Evolutionary conservation across 2,329 filamentous ascomycete genomes (phyloP), one percentile per base, ranked within the genome.

Genomic region (Colletotrichum sp.): DNA sequence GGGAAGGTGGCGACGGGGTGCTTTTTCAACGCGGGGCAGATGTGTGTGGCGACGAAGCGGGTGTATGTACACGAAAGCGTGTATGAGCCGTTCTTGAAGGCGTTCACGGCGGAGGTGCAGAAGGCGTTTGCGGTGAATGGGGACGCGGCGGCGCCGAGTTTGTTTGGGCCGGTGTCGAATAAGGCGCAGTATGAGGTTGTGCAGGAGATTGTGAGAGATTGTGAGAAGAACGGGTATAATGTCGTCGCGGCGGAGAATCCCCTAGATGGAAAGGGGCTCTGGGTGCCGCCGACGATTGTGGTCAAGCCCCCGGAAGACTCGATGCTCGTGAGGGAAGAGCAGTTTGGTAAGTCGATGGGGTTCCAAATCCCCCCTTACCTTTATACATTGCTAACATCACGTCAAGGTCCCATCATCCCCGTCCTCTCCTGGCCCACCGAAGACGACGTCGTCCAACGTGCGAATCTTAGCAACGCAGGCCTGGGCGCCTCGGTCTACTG

Each of bases 111-210:
- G 11, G 75, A 71, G 13, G 68, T 75, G 2, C 36, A 64, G 9
- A 52, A 62, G 16, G 55, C 49, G 1, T 70, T 44, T 36, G 15
- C 63, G 8, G 57, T 71, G 19, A 64, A 29, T 15, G 49, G 62
- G 4, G 59, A 75, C 34, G 68, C 68, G 5, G 16, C 15, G 3
- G 55, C 64, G n/a, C 71, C 63, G 15, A 70, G 87, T 4, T 72
- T 84, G 7, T 75, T 92, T 67, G 90, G 91, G 0, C 93, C 93
- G 0, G 83, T 94, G 4, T 91, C 92, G 72, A 94, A 94, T 81
- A 84, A 87, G 78, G 89, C 91, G 88, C 93, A 94, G 82, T 94
- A 88, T 80, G 89, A 92, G 16, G 86, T 87, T 22, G 88, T 91
- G 65, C 88, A 89, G 77, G 82, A 86, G 3, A 86, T 92, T 87